Evolutionary conservation across 179 eudicot species (phyloP), one percentile per base, ranked within the genome.

Genomic region (Patellifolia procumbens): DNA sequence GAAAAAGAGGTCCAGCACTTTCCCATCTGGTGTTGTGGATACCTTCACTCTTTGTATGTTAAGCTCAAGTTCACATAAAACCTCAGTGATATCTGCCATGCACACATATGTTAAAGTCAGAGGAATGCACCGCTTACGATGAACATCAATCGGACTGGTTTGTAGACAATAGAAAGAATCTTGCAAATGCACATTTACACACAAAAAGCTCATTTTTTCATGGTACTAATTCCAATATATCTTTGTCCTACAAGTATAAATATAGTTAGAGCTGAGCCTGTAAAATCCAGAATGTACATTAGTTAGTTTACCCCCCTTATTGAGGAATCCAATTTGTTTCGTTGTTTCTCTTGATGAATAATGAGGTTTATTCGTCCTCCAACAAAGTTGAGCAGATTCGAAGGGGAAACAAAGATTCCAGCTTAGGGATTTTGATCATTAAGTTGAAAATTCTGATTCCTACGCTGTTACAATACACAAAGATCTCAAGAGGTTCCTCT

Each of bases 21-120:
- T 88, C 46, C 91, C 98, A 74, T 94, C 97, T 46, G 98, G 98
- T 42, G 96, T 92, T 28, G 98, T 94, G 22, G 98, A 94, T 34
- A 92, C 94, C 85, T 94, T 92, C 77, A 94, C 96, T 83, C 86
- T 87, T 83, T 88, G 83, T 74, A 94, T 89, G 28, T 82, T 85
- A 59, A 94, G 93, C 86, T 94, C 98, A 24, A 92, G 97, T 72
- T 94, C 92, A 63, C 90, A 90, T 66, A 92, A 90, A 73, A 89
- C 90, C 77, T 76, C 81, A 0, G 97, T 94, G 72, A 94, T 90
- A 87, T 92, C 97, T 94, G 91, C 84, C 73, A 86, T 31, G 37
- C 56, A 37, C 42, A 49, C 5, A 0, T 70, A 70, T 64, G 11
- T 24, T 60, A 66, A 70, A 76, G 52, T 24, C 42, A 72, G 39